phyloP scores from a whole-genome alignment of 2,329 filamentous ascomycete genomes.

The Monilinia laxa region DNA sequence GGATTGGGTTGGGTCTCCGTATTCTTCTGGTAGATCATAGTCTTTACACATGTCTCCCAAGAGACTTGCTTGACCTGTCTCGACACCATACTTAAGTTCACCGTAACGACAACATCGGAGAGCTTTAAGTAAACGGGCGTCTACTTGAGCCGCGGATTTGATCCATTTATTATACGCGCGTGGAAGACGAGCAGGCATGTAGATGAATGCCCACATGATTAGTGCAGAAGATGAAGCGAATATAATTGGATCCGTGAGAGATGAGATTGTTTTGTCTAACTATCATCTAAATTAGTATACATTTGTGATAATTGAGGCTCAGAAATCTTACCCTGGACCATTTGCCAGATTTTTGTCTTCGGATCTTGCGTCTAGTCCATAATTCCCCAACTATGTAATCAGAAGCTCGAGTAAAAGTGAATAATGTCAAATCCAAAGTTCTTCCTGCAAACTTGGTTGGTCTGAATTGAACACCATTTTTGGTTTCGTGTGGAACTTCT shows the following conservation, averaged over 20 bases:
- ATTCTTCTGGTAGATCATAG: slow-evolving; percentile 64
- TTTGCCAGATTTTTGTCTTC: slow-evolving; percentile 46
- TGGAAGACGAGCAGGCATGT: slow-evolving; percentile 68
- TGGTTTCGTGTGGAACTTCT: slow-evolving; percentile 39
- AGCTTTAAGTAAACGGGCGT: slow-evolving; percentile 70
- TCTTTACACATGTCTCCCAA: slow-evolving; percentile 72
- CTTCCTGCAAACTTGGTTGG: slow-evolving; percentile 56
- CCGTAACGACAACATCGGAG: slow-evolving; percentile 65
- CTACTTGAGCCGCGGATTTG: slow-evolving; percentile 70
- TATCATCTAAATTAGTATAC: slow-evolving; percentile 22
- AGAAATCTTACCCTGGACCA: slow-evolving; percentile 43
- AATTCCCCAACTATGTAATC: slow-evolving; percentile 67
- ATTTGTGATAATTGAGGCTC: not conserved
- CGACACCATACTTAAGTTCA: slow-evolving; percentile 68
- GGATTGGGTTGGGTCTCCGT: slow-evolving; percentile 64
- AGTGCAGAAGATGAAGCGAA: slow-evolving; percentile 71
- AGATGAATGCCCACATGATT: slow-evolving; percentile 91
- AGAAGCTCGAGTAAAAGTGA: slow-evolving; percentile 68
- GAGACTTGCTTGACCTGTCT: slow-evolving; percentile 67
- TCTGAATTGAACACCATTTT: slow-evolving; percentile 34
- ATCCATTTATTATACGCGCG: slow-evolving; percentile 81
- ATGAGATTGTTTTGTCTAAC: slow-evolving; percentile 43
- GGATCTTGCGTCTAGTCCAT: slow-evolving; percentile 55
- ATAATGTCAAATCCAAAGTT: slow-evolving; percentile 81
- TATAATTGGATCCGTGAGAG: slow-evolving; percentile 62